phyloP scores from a whole-genome alignment of 768 basidiomycete genomes.

The Pisolithus albus region DNA sequence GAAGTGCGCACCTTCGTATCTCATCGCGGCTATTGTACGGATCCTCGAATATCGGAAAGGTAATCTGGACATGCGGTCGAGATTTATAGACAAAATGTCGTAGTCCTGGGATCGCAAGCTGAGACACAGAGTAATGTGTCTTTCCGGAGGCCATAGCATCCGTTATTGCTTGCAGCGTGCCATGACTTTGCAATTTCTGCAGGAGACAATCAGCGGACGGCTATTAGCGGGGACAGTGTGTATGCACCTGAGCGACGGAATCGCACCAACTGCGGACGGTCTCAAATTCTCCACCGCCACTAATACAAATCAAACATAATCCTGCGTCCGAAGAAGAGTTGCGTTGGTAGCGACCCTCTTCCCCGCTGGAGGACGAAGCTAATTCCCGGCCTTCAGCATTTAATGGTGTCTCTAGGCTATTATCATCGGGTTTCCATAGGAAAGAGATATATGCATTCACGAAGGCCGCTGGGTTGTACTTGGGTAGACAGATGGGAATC shows the following conservation, averaged over 20 bases:
- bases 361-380: slow-evolving; percentile 1
- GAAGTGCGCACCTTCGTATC: slow-evolving; percentile 46
- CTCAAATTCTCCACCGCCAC: slow-evolving; percentile 79
- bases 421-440: slow-evolving; percentile 37
- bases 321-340: slow-evolving; percentile 27
- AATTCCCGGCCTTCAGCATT: not conserved
- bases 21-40: slow-evolving; percentile 65
- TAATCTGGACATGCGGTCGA: slow-evolving; percentile 82
- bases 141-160: slow-evolving; percentile 40
- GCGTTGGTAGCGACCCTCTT: slow-evolving; percentile 1
- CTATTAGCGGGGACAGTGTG: slow-evolving; percentile 2
- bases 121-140: slow-evolving; percentile 63
- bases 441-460: slow-evolving; percentile 87
- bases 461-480: slow-evolving; percentile 85
- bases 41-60: slow-evolving; percentile 78
- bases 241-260: slow-evolving; percentile 49
- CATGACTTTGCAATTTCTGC: slow-evolving; percentile 62
- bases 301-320: slow-evolving; percentile 73
- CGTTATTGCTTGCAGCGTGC: slow-evolving; percentile 45
- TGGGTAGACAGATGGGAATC: slow-evolving; percentile 94
- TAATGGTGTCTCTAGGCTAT: slow-evolving; percentile 1
- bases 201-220: not conserved
- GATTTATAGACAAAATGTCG: slow-evolving; percentile 96
- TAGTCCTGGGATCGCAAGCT: slow-evolving; percentile 81
- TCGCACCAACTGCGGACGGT: slow-evolving; percentile 74